Percentiles rank a stretch among this genome's conserved stretches.
Conservation (phyloP, 73 alveolate genomes). For the Tetrahymena borealis region DNA sequence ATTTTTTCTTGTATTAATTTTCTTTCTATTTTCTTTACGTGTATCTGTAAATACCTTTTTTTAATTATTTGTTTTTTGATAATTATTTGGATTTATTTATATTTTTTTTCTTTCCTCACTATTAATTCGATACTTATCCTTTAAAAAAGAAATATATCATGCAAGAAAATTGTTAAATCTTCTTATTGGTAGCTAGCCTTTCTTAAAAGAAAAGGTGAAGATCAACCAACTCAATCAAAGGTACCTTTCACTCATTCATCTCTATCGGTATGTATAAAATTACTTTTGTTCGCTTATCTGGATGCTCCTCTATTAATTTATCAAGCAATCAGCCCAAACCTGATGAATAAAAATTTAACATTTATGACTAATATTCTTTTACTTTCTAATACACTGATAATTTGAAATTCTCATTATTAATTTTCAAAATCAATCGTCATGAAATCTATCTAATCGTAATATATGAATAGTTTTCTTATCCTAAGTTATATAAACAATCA, state of each 20-base stretch:
- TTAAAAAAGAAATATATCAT: not conserved
- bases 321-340: not conserved
- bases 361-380: not conserved
- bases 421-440: too few relatives aligned
- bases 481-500: too few relatives aligned
- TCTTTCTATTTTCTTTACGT: too few relatives aligned
- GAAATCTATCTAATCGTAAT: too few relatives aligned
- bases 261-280: too few relatives aligned
- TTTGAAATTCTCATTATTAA: not conserved
- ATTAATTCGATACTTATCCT: not conserved
- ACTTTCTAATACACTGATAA: not conserved
- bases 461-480: too few relatives aligned
- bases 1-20: not conserved
- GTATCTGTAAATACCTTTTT: not conserved
- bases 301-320: too few relatives aligned
- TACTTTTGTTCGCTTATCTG: not conserved
- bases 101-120: not conserved
- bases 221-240: too few relatives aligned
- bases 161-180: not conserved
- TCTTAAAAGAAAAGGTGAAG: too few relatives aligned
- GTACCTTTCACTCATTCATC: too few relatives aligned
- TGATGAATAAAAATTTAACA: not conserved
- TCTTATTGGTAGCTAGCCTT: too few relatives aligned
- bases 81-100: not conserved
- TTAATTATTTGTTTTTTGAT: not conserved